These are phyloP conservation scores for Clathrospora elynae DNA, from an alignment of 2,329 filamentous ascomycete genomes.

Conservation along the genomic window DNA sequence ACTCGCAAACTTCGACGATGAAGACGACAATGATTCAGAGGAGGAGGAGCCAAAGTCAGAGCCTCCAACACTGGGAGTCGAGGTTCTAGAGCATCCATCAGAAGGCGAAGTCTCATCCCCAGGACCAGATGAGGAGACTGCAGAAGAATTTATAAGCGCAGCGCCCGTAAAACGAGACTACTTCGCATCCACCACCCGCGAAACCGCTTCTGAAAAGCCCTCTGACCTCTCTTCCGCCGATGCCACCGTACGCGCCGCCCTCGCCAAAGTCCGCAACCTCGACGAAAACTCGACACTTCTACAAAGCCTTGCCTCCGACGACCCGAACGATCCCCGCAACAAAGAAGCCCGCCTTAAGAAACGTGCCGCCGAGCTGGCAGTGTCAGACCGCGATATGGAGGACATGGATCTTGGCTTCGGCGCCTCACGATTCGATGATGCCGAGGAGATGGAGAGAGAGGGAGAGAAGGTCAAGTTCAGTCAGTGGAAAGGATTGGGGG, in stretches of 20 bases:
- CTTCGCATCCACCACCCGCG: constrained; percentile 21
- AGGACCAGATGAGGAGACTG: constrained; percentile 7
- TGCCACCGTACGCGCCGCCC: constrained; percentile 77
- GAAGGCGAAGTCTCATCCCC: constrained; percentile 2
- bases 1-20: constrained; percentile 58
- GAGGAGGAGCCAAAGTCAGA: constrained; percentile 7
- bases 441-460: constrained; percentile 74
- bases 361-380: constrained; percentile 68
- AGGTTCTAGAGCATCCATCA: neutral
- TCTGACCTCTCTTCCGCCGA: constrained; percentile 61
- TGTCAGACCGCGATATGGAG: constrained; percentile 77
- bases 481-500: constrained; percentile 63
- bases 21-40: constrained; percentile 46
- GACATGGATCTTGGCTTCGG: constrained; percentile 97
- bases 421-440: constrained; percentile 82
- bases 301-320: constrained; percentile 40
- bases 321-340: constrained; percentile 48
- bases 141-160: constrained; percentile 10
- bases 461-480: constrained; percentile 68
- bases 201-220: constrained; percentile 33
- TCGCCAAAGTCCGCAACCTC: constrained; percentile 73
- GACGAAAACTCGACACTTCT: constrained; percentile 54
- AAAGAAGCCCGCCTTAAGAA: constrained; percentile 70
- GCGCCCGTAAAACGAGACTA: constrained; percentile 29
- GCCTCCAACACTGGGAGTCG: constrained; percentile 1